These are phyloP conservation scores for Neonectria magnoliae DNA, from an alignment of 2,329 filamentous ascomycete genomes.

Conservation along the genomic window DNA sequence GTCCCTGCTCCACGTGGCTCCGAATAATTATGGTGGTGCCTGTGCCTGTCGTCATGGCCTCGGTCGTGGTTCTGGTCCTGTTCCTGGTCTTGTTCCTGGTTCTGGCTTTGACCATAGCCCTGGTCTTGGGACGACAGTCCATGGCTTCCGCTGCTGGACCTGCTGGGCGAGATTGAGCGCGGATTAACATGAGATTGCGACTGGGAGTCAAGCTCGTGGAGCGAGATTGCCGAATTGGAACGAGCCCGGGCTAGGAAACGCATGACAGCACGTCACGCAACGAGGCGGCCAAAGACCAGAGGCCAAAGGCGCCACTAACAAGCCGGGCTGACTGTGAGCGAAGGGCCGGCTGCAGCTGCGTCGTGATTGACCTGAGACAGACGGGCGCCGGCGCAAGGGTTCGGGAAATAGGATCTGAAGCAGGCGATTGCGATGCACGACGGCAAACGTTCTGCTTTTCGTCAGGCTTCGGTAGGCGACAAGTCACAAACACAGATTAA, in stretches of 20 bases:
- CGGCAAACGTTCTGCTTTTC: not conserved
- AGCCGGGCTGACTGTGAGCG: not conserved
- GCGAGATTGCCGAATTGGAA: conserved; percentile 36
- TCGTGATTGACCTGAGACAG: not conserved
- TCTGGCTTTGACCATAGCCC: conserved; percentile 14
- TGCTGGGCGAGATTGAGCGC: conserved; percentile 6
- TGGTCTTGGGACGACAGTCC: not conserved
- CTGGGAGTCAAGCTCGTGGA: conserved; percentile 31
- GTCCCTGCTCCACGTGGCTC: conserved; percentile 33
- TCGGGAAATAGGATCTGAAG: conserved; percentile 1
- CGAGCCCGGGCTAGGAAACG: conserved; percentile 18
- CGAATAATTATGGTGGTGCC: conserved; percentile 9
- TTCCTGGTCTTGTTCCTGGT: no score
- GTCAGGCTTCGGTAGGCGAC: not conserved
- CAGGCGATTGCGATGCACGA: conserved; percentile 2
- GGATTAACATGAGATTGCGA: conserved; percentile 1
- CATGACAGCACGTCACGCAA: conserved; percentile 12
- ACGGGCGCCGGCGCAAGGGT: not conserved
- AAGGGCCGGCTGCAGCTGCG: not conserved
- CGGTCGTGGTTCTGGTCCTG: conserved; percentile 9
- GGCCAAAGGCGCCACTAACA: not conserved
- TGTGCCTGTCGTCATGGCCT: not conserved
- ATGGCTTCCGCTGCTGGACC: not conserved
- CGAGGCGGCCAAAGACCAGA: not conserved
- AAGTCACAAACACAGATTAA: not conserved